phyloP scores from a whole-genome alignment of 1,284 basidiomycete genomes.

The Gymnopus androsaceus region DNA sequence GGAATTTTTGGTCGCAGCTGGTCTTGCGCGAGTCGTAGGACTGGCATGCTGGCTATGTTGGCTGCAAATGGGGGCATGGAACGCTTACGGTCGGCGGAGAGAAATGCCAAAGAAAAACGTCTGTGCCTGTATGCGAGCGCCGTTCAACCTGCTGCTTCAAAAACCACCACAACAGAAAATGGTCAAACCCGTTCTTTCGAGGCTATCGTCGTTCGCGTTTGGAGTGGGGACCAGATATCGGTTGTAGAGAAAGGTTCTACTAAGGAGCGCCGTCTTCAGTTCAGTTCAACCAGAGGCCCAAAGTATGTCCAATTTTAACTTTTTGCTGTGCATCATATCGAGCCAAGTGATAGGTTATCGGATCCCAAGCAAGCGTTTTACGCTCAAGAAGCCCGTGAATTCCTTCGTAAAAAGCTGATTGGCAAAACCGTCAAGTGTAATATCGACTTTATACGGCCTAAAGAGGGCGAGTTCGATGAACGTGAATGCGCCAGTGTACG shows the following conservation, averaged over 20 bases:
- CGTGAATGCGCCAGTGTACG: constrained; percentile 89
- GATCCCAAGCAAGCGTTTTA: constrained; percentile 90
- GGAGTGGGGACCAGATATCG: constrained; percentile 91
- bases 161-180: constrained; percentile 44
- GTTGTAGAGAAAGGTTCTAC: constrained; percentile 73
- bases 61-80: constrained; percentile 82
- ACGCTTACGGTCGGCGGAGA: constrained; percentile 83
- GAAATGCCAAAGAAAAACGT: constrained; percentile 81
- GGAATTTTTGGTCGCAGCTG: constrained; percentile 82
- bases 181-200: constrained; percentile 69
- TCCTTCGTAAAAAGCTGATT: constrained; percentile 87
- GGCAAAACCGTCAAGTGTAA: constrained; percentile 86
- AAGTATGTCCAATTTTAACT: constrained; percentile 50
- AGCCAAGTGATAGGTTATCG: constrained; percentile 53
- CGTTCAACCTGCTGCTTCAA: constrained; percentile 37
- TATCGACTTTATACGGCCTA: constrained; percentile 89
- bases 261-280: constrained; percentile 83
- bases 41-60: constrained; percentile 97
- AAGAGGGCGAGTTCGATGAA: constrained; percentile 92
- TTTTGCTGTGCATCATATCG: constrained; percentile 5
- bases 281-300: constrained; percentile 88
- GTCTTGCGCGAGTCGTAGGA: constrained; percentile 92
- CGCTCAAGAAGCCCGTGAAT: constrained; percentile 90
- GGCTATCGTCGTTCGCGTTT: constrained; percentile 83
- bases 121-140: constrained; percentile 76